Evolutionary conservation across 441 rosid species (phyloP).

Genomic region (Pelargonium fulgidum): DNA sequence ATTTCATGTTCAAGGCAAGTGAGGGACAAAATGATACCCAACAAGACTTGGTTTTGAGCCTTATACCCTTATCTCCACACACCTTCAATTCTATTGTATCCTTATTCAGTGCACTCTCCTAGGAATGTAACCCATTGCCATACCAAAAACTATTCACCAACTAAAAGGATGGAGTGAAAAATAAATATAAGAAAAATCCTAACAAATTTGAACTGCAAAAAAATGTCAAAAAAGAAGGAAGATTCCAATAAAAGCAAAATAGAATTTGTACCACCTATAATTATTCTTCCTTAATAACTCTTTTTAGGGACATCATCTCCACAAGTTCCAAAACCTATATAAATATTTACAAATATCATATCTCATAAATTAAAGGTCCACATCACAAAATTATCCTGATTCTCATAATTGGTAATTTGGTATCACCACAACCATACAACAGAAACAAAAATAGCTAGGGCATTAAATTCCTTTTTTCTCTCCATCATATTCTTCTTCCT

Average conservation of each 20-base stretch:
- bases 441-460: not conserved
- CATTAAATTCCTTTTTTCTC: not conserved
- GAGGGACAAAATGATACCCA: slow-evolving; percentile 17
- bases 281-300: slow-evolving; percentile 21
- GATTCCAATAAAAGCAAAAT: slow-evolving; percentile 1
- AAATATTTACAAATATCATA: slow-evolving; percentile 5
- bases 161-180: too few species aligned
- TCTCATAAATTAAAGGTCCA: not conserved
- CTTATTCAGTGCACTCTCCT: not conserved
- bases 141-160: too few species aligned
- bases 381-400: not conserved
- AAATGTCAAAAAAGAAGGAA: not conserved
- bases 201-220: not conserved
- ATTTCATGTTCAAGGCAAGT: slow-evolving; percentile 1
- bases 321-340: slow-evolving; percentile 14
- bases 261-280: slow-evolving; percentile 22
- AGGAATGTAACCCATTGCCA: too few species aligned
- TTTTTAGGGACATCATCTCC: slow-evolving; percentile 8
- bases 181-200: not conserved
- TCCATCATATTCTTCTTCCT: not conserved
- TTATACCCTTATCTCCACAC: not conserved
- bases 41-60: not conserved
- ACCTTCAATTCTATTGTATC: not conserved
- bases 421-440: slow-evolving; percentile 7
- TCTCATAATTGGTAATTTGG: not conserved